Evolutionary conservation across 805 yeast genomes (phyloP), one percentile per base, ranked within the genome.

Genomic region (Jamesozyma lodderae): DNA sequence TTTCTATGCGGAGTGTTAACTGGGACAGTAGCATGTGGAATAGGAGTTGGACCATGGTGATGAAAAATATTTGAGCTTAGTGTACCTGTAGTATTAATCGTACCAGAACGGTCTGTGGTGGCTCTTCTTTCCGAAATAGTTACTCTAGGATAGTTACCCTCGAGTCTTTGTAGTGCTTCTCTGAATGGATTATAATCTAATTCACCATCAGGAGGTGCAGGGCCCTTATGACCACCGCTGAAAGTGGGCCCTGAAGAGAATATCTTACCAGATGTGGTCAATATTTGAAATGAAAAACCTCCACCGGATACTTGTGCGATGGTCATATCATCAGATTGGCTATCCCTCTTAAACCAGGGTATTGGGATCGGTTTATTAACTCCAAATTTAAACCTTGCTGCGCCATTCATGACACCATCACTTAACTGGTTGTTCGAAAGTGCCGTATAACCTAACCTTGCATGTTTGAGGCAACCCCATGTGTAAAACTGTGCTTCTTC

Each of bases 221-320:
- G 71, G 14, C 64, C 66, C 1, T 52, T 50, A 37, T 59, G 54
- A 6, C 69, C 70, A 6, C 67, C 68, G 35, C 65, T 62, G 54
- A 62, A 64, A 10, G 59, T 62, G 24, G 56, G 46, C 0, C 81
- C 85, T 4, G 81, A 72, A 23, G 66, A 66, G 53, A 66, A 79
- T 5, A 81, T 51, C 4, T 69, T 61, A 1, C 88, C 87, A 1
- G 66, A 55, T 21, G 66, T 64, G 0, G 81, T 70, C 25, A 81
- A 59, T 2, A 81, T 60, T 36, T 76, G 75, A 43, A 78, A 75
- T 4, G 78, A 70, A 49, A 68, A 80, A 1, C 90, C 90, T 22
- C 81, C 81, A 7, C 78, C 76, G 18, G 72, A 63, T 1, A 80
- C 61, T 45, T 53, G 56, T 14, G 46, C 42, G 13, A 57, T 48